Base-by-base conservation (phyloP, 2,329 filamentous ascomycete genomes). In the Alternaria viburni region DNA sequence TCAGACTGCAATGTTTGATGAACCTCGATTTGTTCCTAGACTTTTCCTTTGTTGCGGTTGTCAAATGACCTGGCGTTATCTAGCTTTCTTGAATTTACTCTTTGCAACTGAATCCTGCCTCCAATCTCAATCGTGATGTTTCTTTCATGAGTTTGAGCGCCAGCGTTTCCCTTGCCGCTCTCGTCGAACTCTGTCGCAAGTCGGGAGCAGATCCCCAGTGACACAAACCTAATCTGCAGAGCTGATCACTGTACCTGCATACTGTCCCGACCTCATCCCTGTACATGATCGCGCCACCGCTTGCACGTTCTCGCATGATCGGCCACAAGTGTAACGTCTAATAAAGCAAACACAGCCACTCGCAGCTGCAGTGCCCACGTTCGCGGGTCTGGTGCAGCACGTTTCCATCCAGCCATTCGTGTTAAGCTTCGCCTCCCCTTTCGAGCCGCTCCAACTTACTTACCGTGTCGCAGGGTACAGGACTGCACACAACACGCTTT, bases 21-120 rank as follows among this genome's bases (percentile, higher is more conserved):
- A 61, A 41, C 41, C 19, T 46, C 25, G 43, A 32, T n/a, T 61
- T 61, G 36, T 61, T 57, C 46, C 41, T 58, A 52, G 36, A 58
- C 25, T n/a, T 65, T 66, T 64, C 62, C 59, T 59, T 59, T 64
- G 64, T 67, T 65, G 25, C 25, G 17, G 54, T 46, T 41, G 23
- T 50, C 15, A 41, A 52, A 52, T 45, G 59, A 46, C 46, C 59
- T 41, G 19, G 49, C 49, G 49, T 41, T 36, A 8, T 32, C 28
- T 23, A 36, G 49, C 4, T 52, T 32, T 52, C 49, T 52, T 25
- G 13, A 52, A 36, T 25, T 41, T n/a, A 52, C 15, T 52, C 23
- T 7, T 30, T 52, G 13, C 13, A 3, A 12, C 28, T 15, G 19
- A 36, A 8, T 17, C 47, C 13, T 32, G 26, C 17, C 28, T 32